These are phyloP conservation scores for Arthrinium puccinioides DNA, from an alignment of 2,329 filamentous ascomycete genomes.

Conservation along the genomic window DNA sequence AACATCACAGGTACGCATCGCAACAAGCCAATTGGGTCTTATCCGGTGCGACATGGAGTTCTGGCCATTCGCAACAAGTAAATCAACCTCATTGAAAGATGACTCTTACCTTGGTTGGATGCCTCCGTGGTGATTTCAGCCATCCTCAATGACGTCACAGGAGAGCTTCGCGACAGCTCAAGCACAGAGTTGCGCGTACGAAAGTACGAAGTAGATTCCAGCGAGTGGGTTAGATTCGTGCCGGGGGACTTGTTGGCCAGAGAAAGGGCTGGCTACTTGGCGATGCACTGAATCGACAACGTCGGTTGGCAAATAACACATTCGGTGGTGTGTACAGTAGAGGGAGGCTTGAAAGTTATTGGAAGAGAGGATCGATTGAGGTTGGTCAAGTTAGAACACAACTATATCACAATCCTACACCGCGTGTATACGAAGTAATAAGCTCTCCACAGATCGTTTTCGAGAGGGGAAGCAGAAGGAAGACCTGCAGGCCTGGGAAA, in stretches of 20 bases:
- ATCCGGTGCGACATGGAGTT: neutral
- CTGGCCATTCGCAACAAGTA: neutral
- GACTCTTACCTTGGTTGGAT: conserved; percentile 6
- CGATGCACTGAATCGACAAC: neutral
- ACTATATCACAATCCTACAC: too few species aligned
- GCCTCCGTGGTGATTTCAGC: conserved; percentile 5
- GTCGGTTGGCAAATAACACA: neutral
- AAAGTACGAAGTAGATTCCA: neutral
- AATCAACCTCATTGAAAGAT: neutral
- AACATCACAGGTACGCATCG: neutral
- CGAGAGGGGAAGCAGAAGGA: too few species aligned
- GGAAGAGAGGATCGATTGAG: neutral
- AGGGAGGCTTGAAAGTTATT: neutral
- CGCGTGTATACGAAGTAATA: too few species aligned
- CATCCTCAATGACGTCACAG: conserved; percentile 9
- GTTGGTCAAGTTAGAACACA: too few species aligned
- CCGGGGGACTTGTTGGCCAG: neutral
- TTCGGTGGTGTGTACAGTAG: too few species aligned
- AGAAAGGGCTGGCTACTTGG: neutral
- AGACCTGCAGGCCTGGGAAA: too few species aligned
- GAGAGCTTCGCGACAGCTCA: neutral
- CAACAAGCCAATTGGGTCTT: neutral
- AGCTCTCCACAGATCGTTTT: too few species aligned
- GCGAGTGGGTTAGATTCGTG: neutral
- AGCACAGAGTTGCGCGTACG: neutral